Evolutionary conservation across 768 basidiomycete species (phyloP).

Genomic region (Trametes punicea): DNA sequence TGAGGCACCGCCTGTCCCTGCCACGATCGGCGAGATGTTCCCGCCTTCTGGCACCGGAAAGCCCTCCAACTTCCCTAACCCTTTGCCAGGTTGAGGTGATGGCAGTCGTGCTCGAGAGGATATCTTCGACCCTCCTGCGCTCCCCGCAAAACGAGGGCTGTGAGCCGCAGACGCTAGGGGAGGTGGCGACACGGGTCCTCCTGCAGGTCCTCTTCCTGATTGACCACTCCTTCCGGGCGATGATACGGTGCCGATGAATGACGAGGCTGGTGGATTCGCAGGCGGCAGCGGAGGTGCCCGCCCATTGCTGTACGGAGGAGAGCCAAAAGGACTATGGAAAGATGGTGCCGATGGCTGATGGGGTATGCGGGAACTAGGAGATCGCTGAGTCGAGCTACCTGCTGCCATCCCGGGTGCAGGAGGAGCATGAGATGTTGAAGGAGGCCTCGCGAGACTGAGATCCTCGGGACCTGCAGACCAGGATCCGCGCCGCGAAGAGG

Average conservation of each 20-base stretch:
- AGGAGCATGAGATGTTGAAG: conserved; percentile 17
- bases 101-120: conserved; percentile 8
- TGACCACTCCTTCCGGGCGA: conserved; percentile 8
- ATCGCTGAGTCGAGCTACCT: conserved; percentile 13
- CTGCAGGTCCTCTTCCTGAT: neutral
- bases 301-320: conserved; percentile 13
- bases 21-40: conserved; percentile 7
- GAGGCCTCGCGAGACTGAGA: conserved; percentile 16
- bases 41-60: conserved; percentile 16
- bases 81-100: conserved; percentile 15
- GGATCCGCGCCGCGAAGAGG: conserved; percentile 23
- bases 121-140: conserved; percentile 20
- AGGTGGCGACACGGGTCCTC: conserved; percentile 16
- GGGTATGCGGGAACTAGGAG: conserved; percentile 1
- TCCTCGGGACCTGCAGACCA: conserved; percentile 23
- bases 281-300: neutral
- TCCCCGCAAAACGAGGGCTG: conserved; percentile 14
- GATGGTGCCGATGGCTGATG: conserved; percentile 12
- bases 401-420: conserved; percentile 1
- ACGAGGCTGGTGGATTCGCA: neutral
- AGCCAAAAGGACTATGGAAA: conserved; percentile 12
- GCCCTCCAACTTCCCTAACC: conserved; percentile 5
- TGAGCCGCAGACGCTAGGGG: conserved; percentile 2
- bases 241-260: conserved; percentile 8
- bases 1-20: neutral